phyloP scores from a whole-genome alignment of 768 basidiomycete species.

The Hydnum rufescens region DNA sequence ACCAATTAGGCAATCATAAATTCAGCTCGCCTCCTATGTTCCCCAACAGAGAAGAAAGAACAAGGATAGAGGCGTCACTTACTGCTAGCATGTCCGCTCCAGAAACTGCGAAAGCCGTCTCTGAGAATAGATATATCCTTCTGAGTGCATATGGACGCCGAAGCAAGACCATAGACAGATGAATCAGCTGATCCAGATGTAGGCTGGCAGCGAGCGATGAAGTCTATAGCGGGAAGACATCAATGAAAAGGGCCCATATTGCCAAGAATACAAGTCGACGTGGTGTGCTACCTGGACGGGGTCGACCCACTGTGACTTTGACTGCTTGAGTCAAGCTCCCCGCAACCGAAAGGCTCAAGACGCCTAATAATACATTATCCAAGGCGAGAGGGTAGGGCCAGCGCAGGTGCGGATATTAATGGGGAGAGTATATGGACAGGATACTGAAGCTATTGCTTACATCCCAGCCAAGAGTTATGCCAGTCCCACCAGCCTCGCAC shows the following conservation, averaged over 20 bases:
- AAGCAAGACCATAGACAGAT: conserved; percentile 44
- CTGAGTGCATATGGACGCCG: conserved; percentile 64
- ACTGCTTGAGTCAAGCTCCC: conserved; percentile 67
- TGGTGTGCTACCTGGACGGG: conserved; percentile 46
- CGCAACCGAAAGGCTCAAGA: conserved; percentile 55
- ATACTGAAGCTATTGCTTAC: background rate
- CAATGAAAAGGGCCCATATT: background rate
- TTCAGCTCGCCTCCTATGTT: too few species aligned
- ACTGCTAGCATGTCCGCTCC: conserved; percentile 81
- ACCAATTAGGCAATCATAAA: background rate
- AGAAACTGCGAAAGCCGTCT: conserved; percentile 86
- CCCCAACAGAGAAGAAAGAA: too few species aligned
- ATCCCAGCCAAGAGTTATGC: conserved; percentile 29
- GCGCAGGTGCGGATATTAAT: too few species aligned
- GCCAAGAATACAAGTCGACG: conserved; percentile 1
- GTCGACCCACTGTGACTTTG: conserved; percentile 69
- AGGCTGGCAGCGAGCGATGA: conserved; percentile 56
- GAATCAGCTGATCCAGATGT: conserved; percentile 41
- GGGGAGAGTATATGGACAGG: too few species aligned
- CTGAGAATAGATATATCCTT: conserved; percentile 33
- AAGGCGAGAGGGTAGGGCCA: conserved; percentile 1
- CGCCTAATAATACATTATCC: conserved; percentile 29
- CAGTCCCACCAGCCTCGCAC: conserved; percentile 79
- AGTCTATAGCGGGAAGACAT: conserved; percentile 22
- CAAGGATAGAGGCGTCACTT: too few species aligned